Base-by-base conservation (phyloP, 352 stramenopile genomes). In the Globisporangium nagaii region DNA sequence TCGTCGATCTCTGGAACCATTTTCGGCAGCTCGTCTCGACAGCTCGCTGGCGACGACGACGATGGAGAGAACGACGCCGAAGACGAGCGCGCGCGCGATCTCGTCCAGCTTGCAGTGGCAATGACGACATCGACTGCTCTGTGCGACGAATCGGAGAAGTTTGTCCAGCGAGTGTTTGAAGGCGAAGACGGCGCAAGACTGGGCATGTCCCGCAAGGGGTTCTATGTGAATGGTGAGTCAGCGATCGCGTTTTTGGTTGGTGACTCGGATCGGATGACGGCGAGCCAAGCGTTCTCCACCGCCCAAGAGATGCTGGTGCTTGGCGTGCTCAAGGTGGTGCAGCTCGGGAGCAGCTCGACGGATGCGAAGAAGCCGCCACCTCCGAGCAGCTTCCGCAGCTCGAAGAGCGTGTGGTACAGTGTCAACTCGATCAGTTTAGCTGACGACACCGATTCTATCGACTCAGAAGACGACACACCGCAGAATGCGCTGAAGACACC, bases 1-100 rank as follows among this genome's bases (percentile, higher is more conserved):
- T 90, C 81, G 11, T 84, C 79, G n/a, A 90, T 90, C 35, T 89
- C 75, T 9, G 79, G 75, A 1, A 86, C 73, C 43, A 73, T 93
- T 34, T 93, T 93, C 53, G 83, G 82, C 7, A 70, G 68, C 10
- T 70, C 70, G 2, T 84, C 79, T 30, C 68, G 68, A 19, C 76
- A 84, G 27, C 53, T 80, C 13, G 65, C 71, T 4, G 68, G 71
- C 20, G 63, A 79, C 51, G 58, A 58, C 39, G 71, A 66, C 5
- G 61, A 68, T 7, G 61, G 34, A 31, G 63, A 58, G 7, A 69
- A 71, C 17, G 65, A 84, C 15, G 69, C 83, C n/a, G 66, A 73
- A 28, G 66, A 71, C 36, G 82, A 86, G 37, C 71, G 67, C 17
- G 66, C 71, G 3, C 68, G 78, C 57, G 68, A 79, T 31, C 63